These are phyloP conservation scores for Rhodamnia argentea DNA, from an alignment of 345 rosid species.

Conservation along the genomic window DNA sequence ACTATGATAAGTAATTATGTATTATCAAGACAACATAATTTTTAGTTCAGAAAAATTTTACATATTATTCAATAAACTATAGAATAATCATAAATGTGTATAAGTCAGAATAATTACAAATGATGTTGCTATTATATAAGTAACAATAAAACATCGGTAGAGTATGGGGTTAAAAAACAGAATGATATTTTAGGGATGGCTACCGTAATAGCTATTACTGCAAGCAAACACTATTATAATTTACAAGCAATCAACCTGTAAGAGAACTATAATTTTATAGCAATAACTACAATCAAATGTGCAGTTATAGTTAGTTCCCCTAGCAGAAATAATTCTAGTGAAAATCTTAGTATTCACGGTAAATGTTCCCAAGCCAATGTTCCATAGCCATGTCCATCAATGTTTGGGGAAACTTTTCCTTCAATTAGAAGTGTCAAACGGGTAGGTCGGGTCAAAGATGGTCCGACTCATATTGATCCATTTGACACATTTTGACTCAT, in stretches of 20 bases:
- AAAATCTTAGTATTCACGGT: not conserved
- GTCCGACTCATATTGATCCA: no score
- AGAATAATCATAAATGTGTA: not conserved
- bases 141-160: no score
- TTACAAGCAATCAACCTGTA: not conserved
- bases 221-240: not conserved
- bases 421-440: no score
- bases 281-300: not conserved
- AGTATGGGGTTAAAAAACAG: not conserved
- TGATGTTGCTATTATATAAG: not conserved
- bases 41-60: not conserved
- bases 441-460: no score
- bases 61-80: not conserved
- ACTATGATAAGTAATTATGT: no score
- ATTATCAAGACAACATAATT: not conserved
- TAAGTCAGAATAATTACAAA: not conserved
- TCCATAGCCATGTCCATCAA: no score
- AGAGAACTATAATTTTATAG: not conserved
- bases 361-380: not conserved
- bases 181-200: not conserved
- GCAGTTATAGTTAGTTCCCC: not conserved
- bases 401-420: no score
- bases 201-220: not conserved
- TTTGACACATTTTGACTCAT: no score
- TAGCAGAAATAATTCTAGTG: not conserved